Base-by-base conservation (phyloP, 1,284 basidiomycete genomes). In the Heterobasidion occidentale region DNA sequence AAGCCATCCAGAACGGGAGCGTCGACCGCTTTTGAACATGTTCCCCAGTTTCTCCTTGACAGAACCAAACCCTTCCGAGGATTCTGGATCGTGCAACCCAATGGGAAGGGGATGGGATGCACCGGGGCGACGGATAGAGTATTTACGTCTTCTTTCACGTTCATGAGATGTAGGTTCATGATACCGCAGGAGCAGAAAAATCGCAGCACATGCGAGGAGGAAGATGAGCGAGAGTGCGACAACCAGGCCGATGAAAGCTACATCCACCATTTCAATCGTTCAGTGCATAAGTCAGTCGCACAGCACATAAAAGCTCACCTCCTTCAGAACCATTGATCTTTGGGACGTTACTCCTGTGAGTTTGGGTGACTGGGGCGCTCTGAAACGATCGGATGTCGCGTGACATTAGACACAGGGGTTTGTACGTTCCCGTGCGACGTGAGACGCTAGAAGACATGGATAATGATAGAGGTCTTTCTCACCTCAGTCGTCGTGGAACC, bases 171-270 rank as follows among this genome's bases (percentile, higher is more conserved):
- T 65, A 19, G 66, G 68, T 47, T 67, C 64, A 57, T 67, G 61
- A 52, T 65, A 56, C 52, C 67, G 66, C 36, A 73, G 67, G 48
- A 74, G 70, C 60, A 69, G 52, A 62, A 71, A 72, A 62, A 73
- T 68, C 60, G 62, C 71, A 53, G 68, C 59, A 61, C 65, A 68
- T 46, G 65, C 64, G 51, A 66, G 15, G 58, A 73, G 50, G 61
- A 73, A 60, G 58, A 74, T 64, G 55, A 59, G 46, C n/a, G 65
- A 62, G 50, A 72, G 69, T 20, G 54, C 58, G 54, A 70, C 68
- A 51, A 73, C 65, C 17, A 73, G 62, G 19, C 60, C 69, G 51
- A 73, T 63, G 63, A 73, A 74, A 3, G 56, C 61, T 62, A 12
- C 42, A 42, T 9, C 33, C 34, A 45, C 33, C 15, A 3, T 15